phyloP scores from a whole-genome alignment of 2,329 filamentous ascomycete genomes.

The Verticillium zaregamsianum region DNA sequence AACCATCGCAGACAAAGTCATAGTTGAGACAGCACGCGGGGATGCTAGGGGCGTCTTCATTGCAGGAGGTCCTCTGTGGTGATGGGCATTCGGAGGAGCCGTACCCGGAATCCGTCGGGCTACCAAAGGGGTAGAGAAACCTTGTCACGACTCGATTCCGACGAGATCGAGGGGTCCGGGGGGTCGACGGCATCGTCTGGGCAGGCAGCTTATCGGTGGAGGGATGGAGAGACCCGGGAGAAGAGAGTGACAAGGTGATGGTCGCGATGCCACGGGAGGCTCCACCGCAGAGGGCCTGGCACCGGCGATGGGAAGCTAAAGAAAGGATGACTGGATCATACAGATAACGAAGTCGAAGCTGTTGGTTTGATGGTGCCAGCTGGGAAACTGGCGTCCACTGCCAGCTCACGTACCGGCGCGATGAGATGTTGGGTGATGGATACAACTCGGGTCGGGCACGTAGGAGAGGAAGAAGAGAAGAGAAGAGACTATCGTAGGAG shows the following conservation, averaged over 20 bases:
- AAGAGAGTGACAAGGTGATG: not conserved
- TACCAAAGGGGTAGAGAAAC: not conserved
- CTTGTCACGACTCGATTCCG: not conserved
- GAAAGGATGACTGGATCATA: not conserved
- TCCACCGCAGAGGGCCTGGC: not conserved
- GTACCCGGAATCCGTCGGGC: constrained; percentile 12
- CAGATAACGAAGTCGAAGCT: not conserved
- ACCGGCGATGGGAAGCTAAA: not conserved
- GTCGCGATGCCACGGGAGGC: not conserved
- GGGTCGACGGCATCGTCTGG: not conserved
- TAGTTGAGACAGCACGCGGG: not conserved
- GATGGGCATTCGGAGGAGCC: constrained; percentile 7
- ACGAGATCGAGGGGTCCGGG: not conserved
- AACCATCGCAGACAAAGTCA: constrained; percentile 7
- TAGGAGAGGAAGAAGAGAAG: not conserved
- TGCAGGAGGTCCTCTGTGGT: not conserved
- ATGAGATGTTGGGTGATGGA: not conserved
- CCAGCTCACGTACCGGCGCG: not conserved
- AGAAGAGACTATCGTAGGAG: not conserved
- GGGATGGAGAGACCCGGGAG: not conserved
- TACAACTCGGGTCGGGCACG: not conserved
- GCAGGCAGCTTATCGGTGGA: not conserved
- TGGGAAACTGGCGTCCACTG: not conserved
- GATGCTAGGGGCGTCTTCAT: not conserved
- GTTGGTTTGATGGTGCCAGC: not conserved